Evolutionary conservation across 2,329 filamentous ascomycete species (phyloP), one percentile per base, ranked within the genome.

Genomic region (Alternaria sp.): DNA sequence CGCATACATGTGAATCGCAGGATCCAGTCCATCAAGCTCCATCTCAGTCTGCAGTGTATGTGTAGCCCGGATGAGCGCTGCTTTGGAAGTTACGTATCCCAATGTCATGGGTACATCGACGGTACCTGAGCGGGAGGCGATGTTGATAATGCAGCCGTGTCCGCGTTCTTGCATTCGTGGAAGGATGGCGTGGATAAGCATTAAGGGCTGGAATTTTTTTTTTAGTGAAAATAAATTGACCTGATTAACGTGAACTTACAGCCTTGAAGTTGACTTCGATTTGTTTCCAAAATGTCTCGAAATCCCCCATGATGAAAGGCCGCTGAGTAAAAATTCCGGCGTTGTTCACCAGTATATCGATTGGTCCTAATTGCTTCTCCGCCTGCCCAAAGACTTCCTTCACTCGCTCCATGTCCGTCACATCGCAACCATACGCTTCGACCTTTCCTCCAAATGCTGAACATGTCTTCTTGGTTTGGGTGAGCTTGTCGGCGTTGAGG

Each of bases 211-310:
- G 4, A 22, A 9, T 20, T 8, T 7, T 5, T n/a, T n/a, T 3
- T 26, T 60, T 47, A 60, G 43, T 24, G 1, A 5, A 12, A 3
- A 18, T 0, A 8, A 12, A 20, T 12, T 16, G 11, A 9, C 8
- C 5, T 5, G 12, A 2, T 26, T 2, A 3, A 11, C 7, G 51
- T 32, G 3, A 4, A 0, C 44, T 54, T 51, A 61, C 69, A 5
- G 62, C 73, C 61, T 75, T 75, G 52, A 75, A 74, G 36, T 74
- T 75, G 30, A 75, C 73, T 51, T 75, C 73, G 18, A 75, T 73
- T 51, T 74, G 69, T 30, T 65, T 57, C 73, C 73, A 75, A 51
- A 75, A 75, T 1, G 28, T 30, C 2, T 69, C 59, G 44, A 75
- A 73, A 1, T 54, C 66, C 6, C 67, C 63, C 72, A 75, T 75